Evolutionary conservation across 768 basidiomycete species (phyloP).

Genomic region (Cubamyces lactineus): DNA sequence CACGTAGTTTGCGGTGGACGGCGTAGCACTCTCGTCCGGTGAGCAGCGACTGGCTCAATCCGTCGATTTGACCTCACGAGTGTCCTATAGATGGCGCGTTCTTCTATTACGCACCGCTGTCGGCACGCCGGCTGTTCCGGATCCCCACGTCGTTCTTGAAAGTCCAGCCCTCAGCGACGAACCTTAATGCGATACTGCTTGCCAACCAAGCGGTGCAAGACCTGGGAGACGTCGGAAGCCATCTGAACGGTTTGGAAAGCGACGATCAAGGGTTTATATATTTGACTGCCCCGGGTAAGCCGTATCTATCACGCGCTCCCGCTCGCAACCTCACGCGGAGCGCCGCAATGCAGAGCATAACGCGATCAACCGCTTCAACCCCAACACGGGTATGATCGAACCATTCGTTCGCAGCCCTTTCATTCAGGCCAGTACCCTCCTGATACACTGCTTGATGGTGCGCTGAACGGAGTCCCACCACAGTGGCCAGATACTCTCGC

Average conservation of each 20-base stretch:
- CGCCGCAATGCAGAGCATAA: constrained; percentile 20
- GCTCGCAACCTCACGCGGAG: neutral
- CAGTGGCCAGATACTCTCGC: constrained; percentile 28
- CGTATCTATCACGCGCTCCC: neutral
- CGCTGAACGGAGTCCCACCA: neutral
- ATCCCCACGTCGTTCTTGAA: constrained; percentile 27
- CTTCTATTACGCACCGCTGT: constrained; percentile 24
- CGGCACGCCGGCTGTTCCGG: constrained; percentile 24
- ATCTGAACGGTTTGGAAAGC: constrained; percentile 26
- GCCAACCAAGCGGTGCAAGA: constrained; percentile 22
- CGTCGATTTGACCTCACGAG: neutral
- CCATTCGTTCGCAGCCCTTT: constrained; percentile 26
- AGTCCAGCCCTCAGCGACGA: constrained; percentile 23
- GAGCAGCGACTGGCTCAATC: neutral
- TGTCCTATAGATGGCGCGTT: constrained; percentile 22
- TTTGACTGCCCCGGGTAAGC: constrained; percentile 21
- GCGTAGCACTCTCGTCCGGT: constrained; percentile 27
- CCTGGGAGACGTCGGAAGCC: constrained; percentile 23
- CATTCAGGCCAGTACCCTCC: constrained; percentile 20
- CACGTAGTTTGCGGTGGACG: constrained; percentile 25
- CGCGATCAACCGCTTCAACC: constrained; percentile 25
- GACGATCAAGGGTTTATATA: constrained; percentile 28
- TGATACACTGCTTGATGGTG: neutral
- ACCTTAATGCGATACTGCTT: constrained; percentile 20
- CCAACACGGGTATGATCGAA: constrained; percentile 23